Percentiles rank a stretch among this genome's conserved stretches.
Evolutionary conservation across 345 rosid genomes (phyloP).

Genomic region (Sapria himalayana): DNA sequence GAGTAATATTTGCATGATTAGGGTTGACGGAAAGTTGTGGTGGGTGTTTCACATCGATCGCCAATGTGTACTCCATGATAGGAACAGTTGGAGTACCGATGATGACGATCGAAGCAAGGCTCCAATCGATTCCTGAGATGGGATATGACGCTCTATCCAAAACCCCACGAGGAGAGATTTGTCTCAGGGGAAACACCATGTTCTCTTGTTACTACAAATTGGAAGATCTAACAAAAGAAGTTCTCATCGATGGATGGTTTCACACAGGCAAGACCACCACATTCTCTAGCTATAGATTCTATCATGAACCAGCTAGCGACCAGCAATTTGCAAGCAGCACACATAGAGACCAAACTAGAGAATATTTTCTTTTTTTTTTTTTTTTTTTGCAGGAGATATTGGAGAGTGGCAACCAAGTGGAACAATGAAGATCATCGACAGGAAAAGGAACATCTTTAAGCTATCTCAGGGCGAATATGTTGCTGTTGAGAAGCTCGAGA

Average conservation of each 20-base stretch:
- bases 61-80: constrained; percentile 55
- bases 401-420: constrained; percentile 86
- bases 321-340: too few relatives aligned
- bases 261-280: constrained; percentile 43
- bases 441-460: constrained; percentile 90
- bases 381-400: constrained; percentile 51
- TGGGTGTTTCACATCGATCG: constrained; percentile 66
- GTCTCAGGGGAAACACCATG: constrained; percentile 57
- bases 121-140: constrained; percentile 86
- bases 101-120: constrained; percentile 75
- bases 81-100: constrained; percentile 92
- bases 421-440: constrained; percentile 74
- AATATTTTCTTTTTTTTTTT: too few relatives aligned
- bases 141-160: constrained; percentile 66
- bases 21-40: constrained; percentile 90
- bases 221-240: constrained; percentile 64
- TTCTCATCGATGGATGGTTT: constrained; percentile 80
- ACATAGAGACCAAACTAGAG: too few relatives aligned
- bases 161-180: constrained; percentile 65
- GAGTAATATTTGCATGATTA: too few relatives aligned
- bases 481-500: constrained; percentile 76
- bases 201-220: constrained; percentile 92
- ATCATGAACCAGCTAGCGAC: too few relatives aligned
- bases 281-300: too few relatives aligned
- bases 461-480: constrained; percentile 92